Conservation (phyloP, 2,329 filamentous ascomycete genomes). For the Basipetospora chlamydospora region DNA sequence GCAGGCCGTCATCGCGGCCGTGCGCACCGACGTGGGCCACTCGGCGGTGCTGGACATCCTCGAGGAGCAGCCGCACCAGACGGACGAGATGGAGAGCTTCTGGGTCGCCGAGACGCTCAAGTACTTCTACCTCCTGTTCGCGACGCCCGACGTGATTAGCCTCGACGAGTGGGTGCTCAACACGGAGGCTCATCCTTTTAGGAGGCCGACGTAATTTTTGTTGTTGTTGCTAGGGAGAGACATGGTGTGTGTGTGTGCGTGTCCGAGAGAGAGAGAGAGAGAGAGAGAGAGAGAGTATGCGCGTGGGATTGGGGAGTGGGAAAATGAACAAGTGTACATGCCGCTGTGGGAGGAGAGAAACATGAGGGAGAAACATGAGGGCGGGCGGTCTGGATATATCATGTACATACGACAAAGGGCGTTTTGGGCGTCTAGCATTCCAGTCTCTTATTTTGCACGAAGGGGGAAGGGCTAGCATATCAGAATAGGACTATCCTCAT, state of each 20-base stretch:
- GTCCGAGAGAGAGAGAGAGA: no score
- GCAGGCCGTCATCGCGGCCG: slow-evolving; percentile 50
- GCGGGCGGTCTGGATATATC: no score
- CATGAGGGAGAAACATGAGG: no score
- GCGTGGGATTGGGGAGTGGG: neutral
- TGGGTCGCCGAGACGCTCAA: slow-evolving; percentile 87
- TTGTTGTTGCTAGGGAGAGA: no score
- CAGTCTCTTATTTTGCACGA: no score
- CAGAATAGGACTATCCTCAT: no score
- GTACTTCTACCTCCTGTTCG: slow-evolving; percentile 78
- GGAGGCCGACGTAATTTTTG: slow-evolving; percentile 21
- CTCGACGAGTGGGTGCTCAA: slow-evolving; percentile 56
- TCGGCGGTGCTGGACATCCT: slow-evolving; percentile 55
- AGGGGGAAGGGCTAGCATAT: no score
- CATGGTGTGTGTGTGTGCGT: neutral
- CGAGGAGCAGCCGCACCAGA: slow-evolving; percentile 22
- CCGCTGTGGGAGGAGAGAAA: no score
- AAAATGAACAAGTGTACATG: neutral
- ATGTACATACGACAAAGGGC: no score
- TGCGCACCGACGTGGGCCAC: slow-evolving; percentile 51
- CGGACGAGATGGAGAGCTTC: slow-evolving; percentile 71
- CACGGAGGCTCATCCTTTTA: slow-evolving; percentile 47
- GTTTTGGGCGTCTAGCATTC: no score
- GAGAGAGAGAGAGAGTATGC: neutral
- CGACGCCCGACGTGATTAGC: slow-evolving; percentile 47